phyloP scores from a whole-genome alignment of 768 basidiomycete species.

The Tricholoma bakamatsutake region DNA sequence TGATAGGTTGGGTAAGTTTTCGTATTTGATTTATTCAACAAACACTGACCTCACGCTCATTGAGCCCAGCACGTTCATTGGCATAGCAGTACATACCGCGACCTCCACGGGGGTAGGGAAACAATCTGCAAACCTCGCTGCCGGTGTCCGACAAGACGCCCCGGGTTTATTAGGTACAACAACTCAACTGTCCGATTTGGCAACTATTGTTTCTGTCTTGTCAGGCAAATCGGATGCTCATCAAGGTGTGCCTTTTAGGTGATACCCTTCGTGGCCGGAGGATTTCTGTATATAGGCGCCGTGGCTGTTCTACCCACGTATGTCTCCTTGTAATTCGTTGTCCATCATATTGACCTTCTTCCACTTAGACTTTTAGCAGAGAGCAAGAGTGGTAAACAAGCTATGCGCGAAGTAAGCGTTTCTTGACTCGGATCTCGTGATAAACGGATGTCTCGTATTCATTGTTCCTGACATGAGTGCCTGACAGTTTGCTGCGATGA shows the following conservation, averaged over 20 bases:
- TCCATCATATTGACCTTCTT: not conserved
- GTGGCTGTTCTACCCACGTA: conserved; percentile 90
- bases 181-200: conserved; percentile 71
- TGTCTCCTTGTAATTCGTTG: conserved; percentile 22
- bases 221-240: conserved; percentile 3
- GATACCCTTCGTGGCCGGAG: conserved; percentile 85
- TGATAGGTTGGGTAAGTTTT: conserved; percentile 35
- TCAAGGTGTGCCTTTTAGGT: conserved; percentile 42
- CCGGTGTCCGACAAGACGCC: conserved; percentile 71
- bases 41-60: conserved; percentile 14
- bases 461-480: conserved; percentile 5
- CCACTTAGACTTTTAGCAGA: conserved; percentile 64
- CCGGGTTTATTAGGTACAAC: conserved; percentile 82
- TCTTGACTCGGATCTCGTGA: conserved; percentile 3
- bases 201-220: conserved; percentile 33
- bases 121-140: conserved; percentile 56
- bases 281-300: conserved; percentile 90
- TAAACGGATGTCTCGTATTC: not conserved
- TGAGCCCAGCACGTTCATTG: conserved; percentile 69
- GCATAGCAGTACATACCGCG: conserved; percentile 77
- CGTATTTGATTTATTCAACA: conserved; percentile 3
- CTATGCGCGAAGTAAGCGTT: conserved; percentile 75
- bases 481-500: conserved; percentile 84
- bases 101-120: conserved; percentile 43
- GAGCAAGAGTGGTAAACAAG: conserved; percentile 83